These are phyloP conservation scores for Chaetomiaceae sp. DNA, from an alignment of 2,329 filamentous ascomycete species.

Conservation along the genomic window DNA sequence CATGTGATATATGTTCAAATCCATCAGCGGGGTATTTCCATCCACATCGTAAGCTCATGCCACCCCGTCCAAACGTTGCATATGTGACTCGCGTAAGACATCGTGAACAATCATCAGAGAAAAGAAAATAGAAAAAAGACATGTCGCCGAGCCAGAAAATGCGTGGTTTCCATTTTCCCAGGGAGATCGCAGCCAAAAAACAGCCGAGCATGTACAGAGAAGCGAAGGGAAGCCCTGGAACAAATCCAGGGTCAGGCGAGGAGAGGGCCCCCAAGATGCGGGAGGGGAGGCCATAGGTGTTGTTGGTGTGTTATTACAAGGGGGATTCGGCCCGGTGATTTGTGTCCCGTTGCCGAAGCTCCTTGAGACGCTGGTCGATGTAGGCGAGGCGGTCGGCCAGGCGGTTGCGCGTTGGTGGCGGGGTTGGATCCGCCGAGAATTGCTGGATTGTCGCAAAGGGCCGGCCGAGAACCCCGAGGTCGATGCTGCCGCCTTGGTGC, in stretches of 20 bases:
- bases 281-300: not conserved
- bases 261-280: too few relatives aligned
- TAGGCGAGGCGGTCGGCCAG: slow-evolving; percentile 51
- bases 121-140: not conserved
- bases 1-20: slow-evolving; percentile 23
- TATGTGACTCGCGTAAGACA: slow-evolving; percentile 6
- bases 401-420: slow-evolving; percentile 37
- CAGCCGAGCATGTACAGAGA: slow-evolving; percentile 25
- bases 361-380: slow-evolving; percentile 53
- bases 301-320: slow-evolving; percentile 33
- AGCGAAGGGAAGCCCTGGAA: slow-evolving; percentile 6
- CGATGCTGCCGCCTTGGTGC: slow-evolving; percentile 40
- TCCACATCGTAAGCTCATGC: slow-evolving; percentile 12
- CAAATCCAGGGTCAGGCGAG: not conserved
- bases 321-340: slow-evolving; percentile 48
- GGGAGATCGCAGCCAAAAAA: not conserved
- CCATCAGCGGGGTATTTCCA: slow-evolving; percentile 26
- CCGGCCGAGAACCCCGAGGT: slow-evolving; percentile 41
- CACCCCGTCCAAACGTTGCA: slow-evolving; percentile 5
- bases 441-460: slow-evolving; percentile 57
- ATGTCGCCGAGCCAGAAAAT: slow-evolving; percentile 5
- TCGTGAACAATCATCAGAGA: slow-evolving; percentile 18
- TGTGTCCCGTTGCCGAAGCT: slow-evolving; percentile 44
- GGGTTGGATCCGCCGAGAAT: slow-evolving; percentile 31
- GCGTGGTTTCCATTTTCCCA: not conserved